These are phyloP conservation scores for Alternaria dauci DNA, from an alignment of 2,329 filamentous ascomycete species.

Conservation along the genomic window DNA sequence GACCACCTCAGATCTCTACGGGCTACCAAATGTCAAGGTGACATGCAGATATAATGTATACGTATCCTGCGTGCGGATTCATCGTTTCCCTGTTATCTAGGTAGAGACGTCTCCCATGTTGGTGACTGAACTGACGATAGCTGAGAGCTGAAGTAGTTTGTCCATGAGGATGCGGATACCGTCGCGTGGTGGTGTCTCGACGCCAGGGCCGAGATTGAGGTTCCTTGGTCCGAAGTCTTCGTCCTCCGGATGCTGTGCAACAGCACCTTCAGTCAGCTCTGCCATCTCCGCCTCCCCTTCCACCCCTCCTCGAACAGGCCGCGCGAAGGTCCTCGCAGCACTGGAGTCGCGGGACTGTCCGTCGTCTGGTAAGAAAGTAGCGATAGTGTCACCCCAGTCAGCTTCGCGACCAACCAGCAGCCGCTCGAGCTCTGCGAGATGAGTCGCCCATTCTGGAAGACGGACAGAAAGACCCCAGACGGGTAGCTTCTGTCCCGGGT, in stretches of 20 bases:
- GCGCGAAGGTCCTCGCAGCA: not conserved
- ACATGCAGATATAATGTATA: not conserved
- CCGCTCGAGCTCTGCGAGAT: slow-evolving; percentile 37
- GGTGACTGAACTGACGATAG: slow-evolving; percentile 30
- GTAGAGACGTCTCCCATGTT: slow-evolving; percentile 9
- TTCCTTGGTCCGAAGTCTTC: slow-evolving; percentile 14
- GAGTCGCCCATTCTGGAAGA: slow-evolving; percentile 40
- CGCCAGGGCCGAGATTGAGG: slow-evolving; percentile 8
- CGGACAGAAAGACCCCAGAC: slow-evolving; percentile 45
- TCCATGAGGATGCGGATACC: slow-evolving; percentile 35
- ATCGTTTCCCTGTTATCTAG: not conserved
- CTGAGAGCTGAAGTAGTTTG: slow-evolving; percentile 40
- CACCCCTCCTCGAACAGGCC: too few relatives aligned
- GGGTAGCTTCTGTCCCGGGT: slow-evolving; percentile 26
- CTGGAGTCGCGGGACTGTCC: slow-evolving; percentile 23
- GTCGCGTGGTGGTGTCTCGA: slow-evolving; percentile 17
- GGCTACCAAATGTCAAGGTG: not conserved
- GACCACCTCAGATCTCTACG: not conserved
- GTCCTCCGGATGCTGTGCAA: slow-evolving; percentile 1
- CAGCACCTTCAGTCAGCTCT: too few relatives aligned
- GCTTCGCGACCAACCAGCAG: slow-evolving; percentile 33
- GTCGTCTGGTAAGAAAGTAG: slow-evolving; percentile 41
- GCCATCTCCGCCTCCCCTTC: too few relatives aligned
- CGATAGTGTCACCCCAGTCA: slow-evolving; percentile 32
- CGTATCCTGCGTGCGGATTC: not conserved